Conservation (phyloP, 1,284 basidiomycete species). For the Mrakiaceae sp. region DNA sequence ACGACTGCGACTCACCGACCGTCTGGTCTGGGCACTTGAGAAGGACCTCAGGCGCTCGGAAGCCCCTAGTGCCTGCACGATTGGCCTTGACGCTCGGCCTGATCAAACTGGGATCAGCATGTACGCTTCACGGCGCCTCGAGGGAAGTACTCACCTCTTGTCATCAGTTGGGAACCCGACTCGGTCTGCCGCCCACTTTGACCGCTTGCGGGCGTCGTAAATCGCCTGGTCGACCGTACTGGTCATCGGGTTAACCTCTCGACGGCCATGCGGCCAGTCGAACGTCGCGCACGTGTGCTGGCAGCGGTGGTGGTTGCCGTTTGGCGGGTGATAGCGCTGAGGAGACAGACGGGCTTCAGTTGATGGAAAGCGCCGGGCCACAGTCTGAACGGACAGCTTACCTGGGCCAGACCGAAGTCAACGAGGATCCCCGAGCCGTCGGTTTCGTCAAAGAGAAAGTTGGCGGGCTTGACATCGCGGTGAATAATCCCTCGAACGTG, state of each 20-base stretch:
- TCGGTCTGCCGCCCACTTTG: slow-evolving; percentile 29
- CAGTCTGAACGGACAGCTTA: slow-evolving; percentile 36
- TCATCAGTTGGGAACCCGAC: slow-evolving; percentile 38
- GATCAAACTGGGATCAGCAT: background rate
- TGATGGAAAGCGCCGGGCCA: background rate
- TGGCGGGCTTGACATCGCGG: slow-evolving; percentile 96
- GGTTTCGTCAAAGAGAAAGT: slow-evolving; percentile 86
- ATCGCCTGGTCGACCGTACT: slow-evolving; percentile 38
- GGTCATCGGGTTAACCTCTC: slow-evolving; percentile 27
- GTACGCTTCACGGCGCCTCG: too few relatives aligned
- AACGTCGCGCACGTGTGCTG: slow-evolving; percentile 56
- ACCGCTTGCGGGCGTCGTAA: slow-evolving; percentile 50
- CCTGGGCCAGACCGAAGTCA: slow-evolving; percentile 90
- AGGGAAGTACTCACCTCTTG: slow-evolving; percentile 25
- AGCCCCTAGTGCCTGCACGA: slow-evolving; percentile 90
- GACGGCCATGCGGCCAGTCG: slow-evolving; percentile 53
- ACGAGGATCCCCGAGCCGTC: slow-evolving; percentile 78
- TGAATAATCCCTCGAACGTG: slow-evolving; percentile 86
- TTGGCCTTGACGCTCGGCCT: slow-evolving; percentile 87
- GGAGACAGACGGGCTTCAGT: background rate
- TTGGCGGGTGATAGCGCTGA: slow-evolving; percentile 34
- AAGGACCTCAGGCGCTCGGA: slow-evolving; percentile 91
- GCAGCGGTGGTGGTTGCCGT: slow-evolving; percentile 37
- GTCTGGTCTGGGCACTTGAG: slow-evolving; percentile 91
- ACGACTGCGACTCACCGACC: slow-evolving; percentile 49